phyloP scores from a whole-genome alignment of 1,284 basidiomycete genomes.

The Ceratobasidium sp. region DNA sequence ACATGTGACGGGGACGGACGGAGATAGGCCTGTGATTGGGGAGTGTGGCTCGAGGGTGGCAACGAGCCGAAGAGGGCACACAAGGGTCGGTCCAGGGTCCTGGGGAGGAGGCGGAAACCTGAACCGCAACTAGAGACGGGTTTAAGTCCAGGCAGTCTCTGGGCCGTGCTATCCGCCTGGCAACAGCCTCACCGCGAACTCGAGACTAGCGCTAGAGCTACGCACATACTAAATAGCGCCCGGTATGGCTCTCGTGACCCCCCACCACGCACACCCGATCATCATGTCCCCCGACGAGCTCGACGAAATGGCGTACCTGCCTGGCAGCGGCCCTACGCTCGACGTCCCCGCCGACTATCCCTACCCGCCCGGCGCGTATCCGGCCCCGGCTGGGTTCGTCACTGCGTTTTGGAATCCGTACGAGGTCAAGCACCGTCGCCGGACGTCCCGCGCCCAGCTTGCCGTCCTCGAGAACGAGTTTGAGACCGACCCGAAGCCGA shows the following conservation, averaged over 20 bases:
- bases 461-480: constrained; percentile 89
- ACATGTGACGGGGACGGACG: neutral
- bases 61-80: constrained; percentile 10
- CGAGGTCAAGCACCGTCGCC: constrained; percentile 90
- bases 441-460: constrained; percentile 86
- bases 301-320: constrained; percentile 40
- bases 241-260: neutral
- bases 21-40: neutral
- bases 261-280: neutral
- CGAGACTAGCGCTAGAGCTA: too few species aligned
- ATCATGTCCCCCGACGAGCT: constrained; percentile 5
- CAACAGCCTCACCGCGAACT: too few species aligned
- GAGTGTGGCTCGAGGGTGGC: constrained; percentile 15
- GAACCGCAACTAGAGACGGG: neutral
- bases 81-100: constrained; percentile 21
- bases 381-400: constrained; percentile 36
- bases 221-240: neutral
- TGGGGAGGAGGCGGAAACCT: constrained; percentile 3
- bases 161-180: constrained; percentile 17
- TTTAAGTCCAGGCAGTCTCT: neutral
- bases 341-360: constrained; percentile 6
- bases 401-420: constrained; percentile 75
- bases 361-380: neutral
- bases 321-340: constrained; percentile 29
- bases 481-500: constrained; percentile 88